Conservation (phyloP, 129 eudicot genomes). For the Logfia minima region DNA sequence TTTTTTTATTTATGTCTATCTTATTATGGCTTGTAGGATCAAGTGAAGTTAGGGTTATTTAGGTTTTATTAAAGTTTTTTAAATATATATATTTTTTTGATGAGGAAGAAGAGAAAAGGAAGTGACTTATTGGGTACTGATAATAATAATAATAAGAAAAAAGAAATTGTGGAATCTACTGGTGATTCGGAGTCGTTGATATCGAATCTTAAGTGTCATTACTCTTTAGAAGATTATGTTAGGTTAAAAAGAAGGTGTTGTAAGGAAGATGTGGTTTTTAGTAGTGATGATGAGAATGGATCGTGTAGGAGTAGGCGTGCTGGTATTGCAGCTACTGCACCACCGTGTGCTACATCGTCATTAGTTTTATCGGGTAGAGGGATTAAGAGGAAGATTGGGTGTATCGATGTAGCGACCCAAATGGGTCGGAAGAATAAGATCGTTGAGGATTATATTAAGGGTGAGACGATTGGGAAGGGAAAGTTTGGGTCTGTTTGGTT, state of each 20-base stretch:
- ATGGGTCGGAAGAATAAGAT: slow-evolving; percentile 63
- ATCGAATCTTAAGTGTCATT: slow-evolving; percentile 56
- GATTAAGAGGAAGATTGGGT: slow-evolving; percentile 64
- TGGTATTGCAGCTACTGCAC: slow-evolving; percentile 60
- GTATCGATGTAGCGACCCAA: slow-evolving; percentile 58
- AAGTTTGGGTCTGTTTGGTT: slow-evolving; percentile 70
- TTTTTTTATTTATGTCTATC: not conserved
- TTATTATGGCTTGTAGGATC: slow-evolving; percentile 15
- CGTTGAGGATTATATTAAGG: slow-evolving; percentile 48
- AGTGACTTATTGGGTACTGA: slow-evolving; percentile 41
- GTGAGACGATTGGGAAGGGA: slow-evolving; percentile 53
- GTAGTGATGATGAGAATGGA: slow-evolving; percentile 35
- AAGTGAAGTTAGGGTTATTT: slow-evolving; percentile 10
- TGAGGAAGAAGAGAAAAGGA: slow-evolving; percentile 88
- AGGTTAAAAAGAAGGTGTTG: slow-evolving; percentile 59
- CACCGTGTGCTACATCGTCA: slow-evolving; percentile 51
- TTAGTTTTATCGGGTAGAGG: slow-evolving; percentile 50
- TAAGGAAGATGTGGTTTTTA: slow-evolving; percentile 46
- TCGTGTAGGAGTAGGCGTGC: slow-evolving; percentile 51
- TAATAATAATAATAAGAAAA: slow-evolving; percentile 26
- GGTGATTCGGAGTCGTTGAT: slow-evolving; percentile 43
- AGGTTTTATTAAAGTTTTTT: not conserved
- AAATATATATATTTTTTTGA: not conserved
- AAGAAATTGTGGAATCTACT: slow-evolving; percentile 40
- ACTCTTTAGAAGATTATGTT: slow-evolving; percentile 61